These are phyloP conservation scores for Nemania sp. DNA, from an alignment of 2,329 filamentous ascomycete species.

Conservation along the genomic window DNA sequence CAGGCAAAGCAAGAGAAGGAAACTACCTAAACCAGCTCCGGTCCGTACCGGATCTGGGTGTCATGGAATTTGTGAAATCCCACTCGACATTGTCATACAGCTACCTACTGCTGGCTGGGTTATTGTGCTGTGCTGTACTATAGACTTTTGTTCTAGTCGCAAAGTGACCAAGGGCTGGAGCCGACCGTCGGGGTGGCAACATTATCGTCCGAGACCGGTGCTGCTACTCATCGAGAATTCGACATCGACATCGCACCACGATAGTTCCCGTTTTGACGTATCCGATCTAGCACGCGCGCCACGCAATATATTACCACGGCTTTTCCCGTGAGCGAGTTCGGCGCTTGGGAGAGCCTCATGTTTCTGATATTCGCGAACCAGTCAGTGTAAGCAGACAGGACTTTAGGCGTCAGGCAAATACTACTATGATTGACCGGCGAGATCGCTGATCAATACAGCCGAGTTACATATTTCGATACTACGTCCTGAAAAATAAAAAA, in stretches of 20 bases:
- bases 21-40: conserved; percentile 30
- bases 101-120: background rate
- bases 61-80: conserved; percentile 18
- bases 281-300: background rate
- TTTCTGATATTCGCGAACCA: conserved; percentile 18
- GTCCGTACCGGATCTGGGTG: conserved; percentile 19
- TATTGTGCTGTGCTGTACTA: background rate
- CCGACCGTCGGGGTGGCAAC: conserved; percentile 36
- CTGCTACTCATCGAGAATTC: conserved; percentile 16
- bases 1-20: conserved; percentile 9
- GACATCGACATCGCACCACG: conserved; percentile 31
- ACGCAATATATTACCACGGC: conserved; percentile 16
- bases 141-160: conserved; percentile 8
- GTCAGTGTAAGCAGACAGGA: background rate
- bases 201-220: conserved; percentile 36
- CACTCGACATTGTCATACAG: background rate
- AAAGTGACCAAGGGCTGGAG: conserved; percentile 13
- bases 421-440: conserved; percentile 14
- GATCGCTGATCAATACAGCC: conserved; percentile 20
- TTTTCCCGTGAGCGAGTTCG: conserved; percentile 30
- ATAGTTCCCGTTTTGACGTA: conserved; percentile 5
- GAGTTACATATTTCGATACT: conserved; percentile 9
- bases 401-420: conserved; percentile 18
- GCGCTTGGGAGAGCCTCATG: conserved; percentile 9
- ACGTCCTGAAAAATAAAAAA: background rate